These are phyloP conservation scores for Bryum argenteum DNA, from an alignment of 225 moss, liverwort and hornwort species.

Conservation along the genomic window DNA sequence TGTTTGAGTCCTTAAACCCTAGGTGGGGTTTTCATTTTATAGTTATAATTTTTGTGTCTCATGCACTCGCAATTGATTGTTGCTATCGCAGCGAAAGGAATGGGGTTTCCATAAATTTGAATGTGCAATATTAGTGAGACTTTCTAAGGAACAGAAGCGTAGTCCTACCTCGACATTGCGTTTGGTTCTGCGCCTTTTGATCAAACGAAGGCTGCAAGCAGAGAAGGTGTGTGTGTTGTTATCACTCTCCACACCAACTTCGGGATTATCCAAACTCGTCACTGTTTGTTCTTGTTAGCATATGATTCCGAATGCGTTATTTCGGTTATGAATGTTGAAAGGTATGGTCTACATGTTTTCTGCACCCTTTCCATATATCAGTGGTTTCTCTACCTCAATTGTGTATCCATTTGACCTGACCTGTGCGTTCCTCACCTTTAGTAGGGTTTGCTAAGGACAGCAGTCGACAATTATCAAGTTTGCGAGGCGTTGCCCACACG, in stretches of 20 bases:
- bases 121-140: conserved; percentile 65
- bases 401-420: conserved; percentile 24
- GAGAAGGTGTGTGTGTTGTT: conserved; percentile 51
- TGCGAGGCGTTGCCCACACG: conserved; percentile 86
- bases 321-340: too few species aligned
- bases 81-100: conserved; percentile 54
- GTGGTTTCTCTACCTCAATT: neutral
- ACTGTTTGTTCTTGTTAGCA: neutral
- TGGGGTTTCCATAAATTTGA: conserved; percentile 78
- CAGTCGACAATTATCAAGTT: conserved; percentile 68
- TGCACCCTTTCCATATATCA: neutral
- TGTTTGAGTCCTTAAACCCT: neutral
- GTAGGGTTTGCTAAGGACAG: conserved; percentile 68
- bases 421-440: conserved; percentile 25
- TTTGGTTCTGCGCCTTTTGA: conserved; percentile 72
- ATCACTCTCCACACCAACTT: neutral
- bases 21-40: neutral
- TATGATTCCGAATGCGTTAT: too few species aligned
- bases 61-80: conserved; percentile 6
- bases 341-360: neutral
- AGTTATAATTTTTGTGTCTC: neutral
- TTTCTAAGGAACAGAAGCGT: conserved; percentile 66
- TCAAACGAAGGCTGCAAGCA: conserved; percentile 72
- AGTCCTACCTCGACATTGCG: conserved; percentile 74
- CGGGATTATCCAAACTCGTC: neutral